Conservation (phyloP, 345 rosid species). For the Rhodamnia rubescens region DNA sequence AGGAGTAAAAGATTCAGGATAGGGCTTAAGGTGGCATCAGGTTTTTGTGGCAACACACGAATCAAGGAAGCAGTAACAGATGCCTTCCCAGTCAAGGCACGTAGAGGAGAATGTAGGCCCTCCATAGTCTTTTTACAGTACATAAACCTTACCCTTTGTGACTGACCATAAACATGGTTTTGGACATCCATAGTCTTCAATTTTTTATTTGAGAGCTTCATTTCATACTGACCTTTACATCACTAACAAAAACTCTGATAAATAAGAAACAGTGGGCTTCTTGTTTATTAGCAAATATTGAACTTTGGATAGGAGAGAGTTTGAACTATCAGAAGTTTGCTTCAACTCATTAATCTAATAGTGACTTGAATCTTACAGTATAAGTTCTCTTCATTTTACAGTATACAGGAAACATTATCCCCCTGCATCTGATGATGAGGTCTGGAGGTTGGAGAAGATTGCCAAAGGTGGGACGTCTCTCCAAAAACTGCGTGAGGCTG, state of each 20-base stretch:
- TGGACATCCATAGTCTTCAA: not conserved
- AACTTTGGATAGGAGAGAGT: not conserved
- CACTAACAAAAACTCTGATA: not conserved
- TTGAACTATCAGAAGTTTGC: not conserved
- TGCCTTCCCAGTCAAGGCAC: not conserved
- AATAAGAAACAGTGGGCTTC: not conserved
- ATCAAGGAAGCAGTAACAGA: not conserved
- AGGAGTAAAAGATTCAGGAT: not conserved
- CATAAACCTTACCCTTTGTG: not conserved
- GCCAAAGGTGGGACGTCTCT: conserved; percentile 78
- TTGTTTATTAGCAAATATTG: not conserved
- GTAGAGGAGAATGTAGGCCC: not conserved
- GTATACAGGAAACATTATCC: conserved; percentile 84
- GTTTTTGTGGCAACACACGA: not conserved
- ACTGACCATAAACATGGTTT: not conserved
- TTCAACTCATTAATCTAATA: not conserved
- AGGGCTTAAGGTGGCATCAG: not conserved
- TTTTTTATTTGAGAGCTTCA: not conserved
- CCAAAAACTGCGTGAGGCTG: conserved; percentile 58
- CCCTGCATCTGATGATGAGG: conserved; percentile 65
- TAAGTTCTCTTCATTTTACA: conserved; percentile 4
- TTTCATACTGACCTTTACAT: not conserved
- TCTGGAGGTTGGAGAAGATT: conserved; percentile 87
- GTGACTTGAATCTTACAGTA: not conserved
- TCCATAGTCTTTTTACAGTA: not conserved